phyloP scores from a whole-genome alignment of 305 asterid genomes.

The Fraxinus xanthoxyloides region DNA sequence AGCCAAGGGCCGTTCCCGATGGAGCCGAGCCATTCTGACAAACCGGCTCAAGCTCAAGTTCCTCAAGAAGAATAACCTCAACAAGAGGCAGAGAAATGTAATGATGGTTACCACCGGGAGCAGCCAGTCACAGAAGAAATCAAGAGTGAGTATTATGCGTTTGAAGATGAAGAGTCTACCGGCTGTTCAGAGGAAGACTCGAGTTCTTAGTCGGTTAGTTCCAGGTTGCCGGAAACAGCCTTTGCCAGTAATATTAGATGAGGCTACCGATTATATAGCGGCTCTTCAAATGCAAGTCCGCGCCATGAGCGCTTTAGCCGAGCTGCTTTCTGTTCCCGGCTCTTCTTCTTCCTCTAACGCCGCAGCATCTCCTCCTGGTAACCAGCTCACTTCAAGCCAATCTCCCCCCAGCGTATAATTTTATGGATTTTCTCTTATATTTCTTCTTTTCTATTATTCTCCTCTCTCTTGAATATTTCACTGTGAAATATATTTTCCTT shows the following conservation, averaged over 20 bases:
- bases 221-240: constrained; percentile 97
- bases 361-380: constrained; percentile 17
- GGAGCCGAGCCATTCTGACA: constrained; percentile 93
- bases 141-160: constrained; percentile 55
- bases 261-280: constrained; percentile 82
- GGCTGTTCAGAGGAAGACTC: constrained; percentile 72
- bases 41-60: constrained; percentile 71
- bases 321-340: constrained; percentile 58
- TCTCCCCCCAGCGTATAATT: constrained; percentile 36
- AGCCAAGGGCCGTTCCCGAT: constrained; percentile 82
- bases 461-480: constrained; percentile 38
- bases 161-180: constrained; percentile 72
- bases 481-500: constrained; percentile 34
- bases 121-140: constrained; percentile 59
- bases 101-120: constrained; percentile 37
- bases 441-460: constrained; percentile 18
- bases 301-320: constrained; percentile 88
- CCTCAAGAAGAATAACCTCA: constrained; percentile 55
- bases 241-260: constrained; percentile 85
- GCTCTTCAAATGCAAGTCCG: constrained; percentile 98
- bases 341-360: constrained; percentile 35
- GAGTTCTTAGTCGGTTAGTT: constrained; percentile 67
- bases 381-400: constrained; percentile 35
- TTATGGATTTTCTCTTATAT: constrained; percentile 14
- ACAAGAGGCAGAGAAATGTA: constrained; percentile 47